phyloP scores from a whole-genome alignment of 1,139 yeast genomes.

The Candida smagusa region DNA sequence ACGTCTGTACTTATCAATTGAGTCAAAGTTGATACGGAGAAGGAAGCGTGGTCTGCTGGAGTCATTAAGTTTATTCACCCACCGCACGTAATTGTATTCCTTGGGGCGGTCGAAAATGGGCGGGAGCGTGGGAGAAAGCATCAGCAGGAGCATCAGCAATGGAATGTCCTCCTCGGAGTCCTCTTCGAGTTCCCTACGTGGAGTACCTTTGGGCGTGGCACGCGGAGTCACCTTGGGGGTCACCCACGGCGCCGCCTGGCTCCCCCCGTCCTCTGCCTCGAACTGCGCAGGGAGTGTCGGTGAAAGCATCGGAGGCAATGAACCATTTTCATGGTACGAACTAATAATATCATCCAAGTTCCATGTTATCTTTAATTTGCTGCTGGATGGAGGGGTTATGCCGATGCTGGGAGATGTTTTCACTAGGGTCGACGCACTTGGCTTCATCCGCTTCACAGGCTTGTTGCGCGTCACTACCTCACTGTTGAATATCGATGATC shows the following conservation, averaged over 20 bases:
- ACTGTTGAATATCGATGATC: slow-evolving; percentile 36
- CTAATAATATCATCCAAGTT: slow-evolving; percentile 39
- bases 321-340: slow-evolving; percentile 33
- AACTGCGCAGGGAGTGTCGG: slow-evolving; percentile 35
- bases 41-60: slow-evolving; percentile 28
- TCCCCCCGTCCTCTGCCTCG: neutral
- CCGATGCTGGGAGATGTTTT: neutral
- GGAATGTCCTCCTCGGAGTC: slow-evolving; percentile 22
- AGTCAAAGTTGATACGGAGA: slow-evolving; percentile 25
- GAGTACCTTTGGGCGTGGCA: slow-evolving; percentile 4
- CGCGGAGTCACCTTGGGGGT: slow-evolving; percentile 4
- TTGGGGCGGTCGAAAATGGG: slow-evolving; percentile 19
- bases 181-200: slow-evolving; percentile 6
- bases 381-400: slow-evolving; percentile 2
- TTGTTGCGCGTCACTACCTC: slow-evolving; percentile 14
- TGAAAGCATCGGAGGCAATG: slow-evolving; percentile 39
- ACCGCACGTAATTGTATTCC: slow-evolving; percentile 19
- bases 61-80: slow-evolving; percentile 31
- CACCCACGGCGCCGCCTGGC: neutral
- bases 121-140: slow-evolving; percentile 38
- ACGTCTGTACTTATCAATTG: slow-evolving; percentile 14
- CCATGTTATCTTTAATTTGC: slow-evolving; percentile 25
- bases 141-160: slow-evolving; percentile 29
- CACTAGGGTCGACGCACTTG: neutral
- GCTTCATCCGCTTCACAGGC: slow-evolving; percentile 10